phyloP scores from a whole-genome alignment of 495 filamentous ascomycete genomes.

The Neurospora pannonica region DNA sequence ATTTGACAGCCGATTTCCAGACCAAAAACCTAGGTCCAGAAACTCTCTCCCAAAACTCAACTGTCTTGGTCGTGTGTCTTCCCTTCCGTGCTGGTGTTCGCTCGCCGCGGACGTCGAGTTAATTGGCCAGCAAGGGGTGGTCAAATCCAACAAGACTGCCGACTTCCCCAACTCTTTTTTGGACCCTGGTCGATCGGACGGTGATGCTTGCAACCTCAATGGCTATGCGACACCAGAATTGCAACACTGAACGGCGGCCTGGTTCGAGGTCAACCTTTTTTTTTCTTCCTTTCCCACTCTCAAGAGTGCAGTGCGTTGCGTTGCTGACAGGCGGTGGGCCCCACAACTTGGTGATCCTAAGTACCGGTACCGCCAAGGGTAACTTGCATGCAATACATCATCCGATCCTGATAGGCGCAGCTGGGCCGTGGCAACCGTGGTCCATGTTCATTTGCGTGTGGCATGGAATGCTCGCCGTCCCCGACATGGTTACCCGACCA shows the following conservation, averaged over 20 bases:
- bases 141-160: constrained; percentile 26
- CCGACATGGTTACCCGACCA: neutral
- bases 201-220: neutral
- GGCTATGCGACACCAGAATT: neutral
- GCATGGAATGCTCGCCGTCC: neutral
- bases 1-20: neutral
- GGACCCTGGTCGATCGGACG: constrained; percentile 20
- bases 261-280: neutral
- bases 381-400: constrained; percentile 5
- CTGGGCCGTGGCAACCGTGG: neutral
- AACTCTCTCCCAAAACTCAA: neutral
- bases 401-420: constrained; percentile 4
- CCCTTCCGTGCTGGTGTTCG: neutral
- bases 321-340: constrained; percentile 14
- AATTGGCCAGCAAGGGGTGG: constrained; percentile 16
- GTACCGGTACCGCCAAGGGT: constrained; percentile 21
- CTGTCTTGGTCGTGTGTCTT: neutral
- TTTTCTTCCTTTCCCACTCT: neutral
- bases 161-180: constrained; percentile 29
- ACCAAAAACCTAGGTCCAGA: neutral
- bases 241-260: neutral
- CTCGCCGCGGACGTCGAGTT: neutral
- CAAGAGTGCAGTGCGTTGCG: neutral
- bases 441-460: neutral
- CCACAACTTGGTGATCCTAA: constrained; percentile 8